Evolutionary conservation across 352 stramenopile species (phyloP).

Genomic region (Plasmopara viticola): DNA sequence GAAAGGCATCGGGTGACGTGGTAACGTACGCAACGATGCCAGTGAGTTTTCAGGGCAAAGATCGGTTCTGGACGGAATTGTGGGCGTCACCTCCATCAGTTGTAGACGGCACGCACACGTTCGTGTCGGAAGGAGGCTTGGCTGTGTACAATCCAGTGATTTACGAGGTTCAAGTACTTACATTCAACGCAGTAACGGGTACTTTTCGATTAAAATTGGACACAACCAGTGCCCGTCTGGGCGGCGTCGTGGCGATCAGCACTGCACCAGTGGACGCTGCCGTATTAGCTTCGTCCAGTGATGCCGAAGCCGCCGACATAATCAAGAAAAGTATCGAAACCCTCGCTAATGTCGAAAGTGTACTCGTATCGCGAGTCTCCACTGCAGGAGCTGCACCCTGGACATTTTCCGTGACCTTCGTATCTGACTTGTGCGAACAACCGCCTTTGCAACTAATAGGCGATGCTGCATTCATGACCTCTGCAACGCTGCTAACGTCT

Average conservation of each 20-base stretch:
- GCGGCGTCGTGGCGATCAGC: slow-evolving; percentile 39
- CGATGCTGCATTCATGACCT: slow-evolving; percentile 36
- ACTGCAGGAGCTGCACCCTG: slow-evolving; percentile 30
- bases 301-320: slow-evolving; percentile 55
- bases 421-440: slow-evolving; percentile 77
- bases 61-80: slow-evolving; percentile 95
- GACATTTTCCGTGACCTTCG: slow-evolving; percentile 85
- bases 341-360: slow-evolving; percentile 77
- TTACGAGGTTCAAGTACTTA: slow-evolving; percentile 89
- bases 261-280: slow-evolving; percentile 41
- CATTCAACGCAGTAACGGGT: slow-evolving; percentile 49
- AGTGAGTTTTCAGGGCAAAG: slow-evolving; percentile 79
- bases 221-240: slow-evolving; percentile 46
- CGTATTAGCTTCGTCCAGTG: slow-evolving; percentile 25
- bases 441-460: slow-evolving; percentile 56
- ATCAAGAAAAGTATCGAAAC: slow-evolving; percentile 80
- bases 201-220: slow-evolving; percentile 76
- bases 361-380: slow-evolving; percentile 60
- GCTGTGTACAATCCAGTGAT: slow-evolving; percentile 86
- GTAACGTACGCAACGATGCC: slow-evolving; percentile 84
- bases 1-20: slow-evolving; percentile 86
- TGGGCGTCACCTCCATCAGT: slow-evolving; percentile 78
- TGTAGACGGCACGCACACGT: slow-evolving; percentile 85
- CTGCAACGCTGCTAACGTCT: slow-evolving; percentile 27
- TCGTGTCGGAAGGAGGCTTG: slow-evolving; percentile 88